These are phyloP conservation scores for Pythium aquatile DNA, from an alignment of 352 stramenopile genomes.

Conservation along the genomic window DNA sequence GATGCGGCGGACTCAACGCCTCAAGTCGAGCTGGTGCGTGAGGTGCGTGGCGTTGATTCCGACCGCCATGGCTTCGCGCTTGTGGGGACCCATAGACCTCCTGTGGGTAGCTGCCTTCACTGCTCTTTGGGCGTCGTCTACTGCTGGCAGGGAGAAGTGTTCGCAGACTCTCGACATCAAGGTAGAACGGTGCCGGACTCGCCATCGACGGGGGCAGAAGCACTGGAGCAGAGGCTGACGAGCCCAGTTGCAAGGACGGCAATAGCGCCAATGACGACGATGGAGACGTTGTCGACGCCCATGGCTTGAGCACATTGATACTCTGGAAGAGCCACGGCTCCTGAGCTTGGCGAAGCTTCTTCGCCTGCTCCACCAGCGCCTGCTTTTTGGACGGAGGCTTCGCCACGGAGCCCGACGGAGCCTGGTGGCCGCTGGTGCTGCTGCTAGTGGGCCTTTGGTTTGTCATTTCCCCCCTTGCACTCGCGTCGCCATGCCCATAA, in stretches of 20 bases:
- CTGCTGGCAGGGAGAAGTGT: constrained; percentile 41
- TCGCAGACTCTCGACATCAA: constrained; percentile 63
- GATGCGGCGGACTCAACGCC: constrained; percentile 26
- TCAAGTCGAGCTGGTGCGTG: constrained; percentile 39
- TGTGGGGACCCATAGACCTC: constrained; percentile 17
- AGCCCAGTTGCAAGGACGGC: constrained; percentile 3
- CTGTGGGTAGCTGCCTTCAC: constrained; percentile 11
- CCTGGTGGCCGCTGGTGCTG: constrained; percentile 1
- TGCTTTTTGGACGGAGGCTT: constrained; percentile 28
- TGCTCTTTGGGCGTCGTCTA: constrained; percentile 23
- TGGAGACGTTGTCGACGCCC: background rate
- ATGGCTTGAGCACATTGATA: constrained; percentile 36
- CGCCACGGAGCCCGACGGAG: background rate
- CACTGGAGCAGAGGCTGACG: constrained; percentile 1
- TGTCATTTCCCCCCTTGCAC: constrained; percentile 11
- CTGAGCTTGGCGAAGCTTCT: constrained; percentile 30
- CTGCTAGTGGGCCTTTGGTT: constrained; percentile 16
- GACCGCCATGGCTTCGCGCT: constrained; percentile 11
- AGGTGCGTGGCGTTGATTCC: constrained; percentile 18
- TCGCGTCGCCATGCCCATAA: background rate
- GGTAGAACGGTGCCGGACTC: constrained; percentile 51
- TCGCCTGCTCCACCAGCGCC: constrained; percentile 24
- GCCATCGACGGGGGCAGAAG: constrained; percentile 1
- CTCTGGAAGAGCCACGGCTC: constrained; percentile 79
- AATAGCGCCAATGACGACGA: background rate